These are phyloP conservation scores for Neurospora tetraspora DNA, from an alignment of 495 filamentous ascomycete species.

Conservation along the genomic window DNA sequence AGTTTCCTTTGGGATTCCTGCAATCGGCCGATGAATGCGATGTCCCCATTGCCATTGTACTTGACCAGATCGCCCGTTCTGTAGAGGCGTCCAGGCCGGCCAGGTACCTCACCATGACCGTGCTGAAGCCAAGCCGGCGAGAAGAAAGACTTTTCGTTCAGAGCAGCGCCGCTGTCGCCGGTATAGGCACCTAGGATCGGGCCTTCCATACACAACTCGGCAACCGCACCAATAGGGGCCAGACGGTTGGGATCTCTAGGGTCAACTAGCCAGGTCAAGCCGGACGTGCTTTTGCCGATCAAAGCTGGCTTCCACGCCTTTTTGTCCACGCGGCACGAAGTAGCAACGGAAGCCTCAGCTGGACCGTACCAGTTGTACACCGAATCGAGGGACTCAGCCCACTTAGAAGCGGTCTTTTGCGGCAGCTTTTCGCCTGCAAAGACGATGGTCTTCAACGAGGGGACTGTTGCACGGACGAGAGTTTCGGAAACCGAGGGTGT, in stretches of 20 bases:
- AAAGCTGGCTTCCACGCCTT: not conserved
- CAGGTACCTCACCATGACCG: conserved; percentile 1
- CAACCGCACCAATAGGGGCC: conserved; percentile 33
- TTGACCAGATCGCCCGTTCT: conserved; percentile 31
- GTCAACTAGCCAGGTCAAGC: conserved; percentile 18
- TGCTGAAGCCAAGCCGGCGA: conserved; percentile 29
- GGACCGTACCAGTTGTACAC: not conserved
- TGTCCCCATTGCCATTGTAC: conserved; percentile 39
- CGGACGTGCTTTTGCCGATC: not conserved
- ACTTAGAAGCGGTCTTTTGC: not conserved
- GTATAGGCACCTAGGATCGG: conserved; percentile 40
- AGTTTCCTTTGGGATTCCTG: conserved; percentile 32
- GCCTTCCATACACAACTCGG: conserved; percentile 39
- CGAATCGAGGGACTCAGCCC: not conserved
- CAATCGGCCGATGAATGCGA: conserved; percentile 20
- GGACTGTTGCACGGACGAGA: conserved; percentile 10
- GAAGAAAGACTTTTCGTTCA: not conserved
- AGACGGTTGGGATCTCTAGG: conserved; percentile 22
- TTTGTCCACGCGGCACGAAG: not conserved
- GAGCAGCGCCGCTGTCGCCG: conserved; percentile 5
- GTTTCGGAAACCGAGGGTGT: conserved; percentile 4
- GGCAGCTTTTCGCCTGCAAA: not conserved
- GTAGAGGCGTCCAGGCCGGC: conserved; percentile 17
- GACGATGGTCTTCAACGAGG: conserved; percentile 1
- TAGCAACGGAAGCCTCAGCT: not conserved